Evolutionary conservation across 176 grass and related monocot genomes (phyloP).

Genomic region (Lolium perenne): DNA sequence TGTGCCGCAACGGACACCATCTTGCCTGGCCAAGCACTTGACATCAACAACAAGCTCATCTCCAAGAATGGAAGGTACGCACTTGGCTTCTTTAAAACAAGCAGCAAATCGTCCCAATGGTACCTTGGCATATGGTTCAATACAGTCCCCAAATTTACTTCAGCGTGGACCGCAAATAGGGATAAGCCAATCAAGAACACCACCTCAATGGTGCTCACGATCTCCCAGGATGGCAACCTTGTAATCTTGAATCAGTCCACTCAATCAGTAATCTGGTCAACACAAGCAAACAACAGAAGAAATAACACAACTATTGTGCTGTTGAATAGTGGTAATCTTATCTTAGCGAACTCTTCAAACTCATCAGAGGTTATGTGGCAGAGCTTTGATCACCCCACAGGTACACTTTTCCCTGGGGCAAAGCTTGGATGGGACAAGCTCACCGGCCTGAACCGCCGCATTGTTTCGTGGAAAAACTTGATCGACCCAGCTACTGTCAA

Average conservation of each 20-base stretch:
- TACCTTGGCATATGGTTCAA: too few species aligned
- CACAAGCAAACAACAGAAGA: neutral
- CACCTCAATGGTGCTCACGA: conserved; percentile 29
- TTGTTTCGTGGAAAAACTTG: neutral
- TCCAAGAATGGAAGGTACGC: conserved; percentile 56
- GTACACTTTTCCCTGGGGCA: neutral
- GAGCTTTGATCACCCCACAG: conserved; percentile 16
- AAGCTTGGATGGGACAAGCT: neutral
- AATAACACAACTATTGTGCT: neutral
- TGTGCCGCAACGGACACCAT: neutral
- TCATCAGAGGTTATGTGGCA: neutral
- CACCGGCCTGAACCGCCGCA: neutral
- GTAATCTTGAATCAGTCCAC: neutral
- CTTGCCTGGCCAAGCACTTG: conserved; percentile 1
- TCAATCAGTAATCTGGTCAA: neutral
- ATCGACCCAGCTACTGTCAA: neutral
- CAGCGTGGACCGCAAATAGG: conserved; percentile 55
- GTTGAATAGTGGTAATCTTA: neutral
- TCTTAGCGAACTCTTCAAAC: neutral
- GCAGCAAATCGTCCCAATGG: neutral
- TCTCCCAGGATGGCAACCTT: conserved; percentile 47
- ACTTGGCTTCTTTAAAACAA: conserved; percentile 65
- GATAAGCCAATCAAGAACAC: conserved; percentile 31
- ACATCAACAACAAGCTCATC: conserved; percentile 35
- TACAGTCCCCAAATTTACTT: conserved; percentile 41